Evolutionary conservation across 2,329 filamentous ascomycete species (phyloP), one percentile per base, ranked within the genome.

Genomic region (Fusarium sulawesiense): DNA sequence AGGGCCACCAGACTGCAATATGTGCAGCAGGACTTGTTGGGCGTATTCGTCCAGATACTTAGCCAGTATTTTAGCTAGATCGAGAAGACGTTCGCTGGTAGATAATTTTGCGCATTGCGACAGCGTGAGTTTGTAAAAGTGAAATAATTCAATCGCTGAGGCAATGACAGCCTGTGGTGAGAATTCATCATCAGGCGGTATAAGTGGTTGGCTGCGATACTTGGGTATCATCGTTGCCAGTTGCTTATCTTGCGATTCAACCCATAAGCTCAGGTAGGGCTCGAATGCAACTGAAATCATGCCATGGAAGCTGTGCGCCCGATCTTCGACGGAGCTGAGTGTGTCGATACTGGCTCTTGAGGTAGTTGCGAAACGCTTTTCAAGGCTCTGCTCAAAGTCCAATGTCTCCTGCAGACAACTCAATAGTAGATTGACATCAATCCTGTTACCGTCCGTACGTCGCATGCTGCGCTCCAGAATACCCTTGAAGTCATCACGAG

Each of bases 211-310:
- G 64, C 87, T 88, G 70, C 92, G 93, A 80, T 98, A 98, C 78
- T 90, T 93, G 1, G 94, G 94, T 69, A 99, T 93, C 81, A 98
- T 89, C 10, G 85, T 81, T 8, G 93, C 91, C 61, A 98, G 85
- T 75, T 97, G 91, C 79, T 90, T 95, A 80, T 98, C 95, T 80
- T 98, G 96, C 12, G 93, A 95, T 64, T 98, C 95, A 3, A 99
- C 94, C 96, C 96, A 99, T 6, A 99, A 83, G 77, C 93, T 97
- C 70, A 99, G 86, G 79, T 98, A 99, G 2, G 96, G 96, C 80
- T 98, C 96, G 76, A 99, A 99, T 1, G 96, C 96, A 67, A 97
- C 93, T 0, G 96, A 98, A 65, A 99, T 97, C 6, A 93, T 91
- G 59, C 97, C 93, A 58, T 93, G 92, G 78, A 98, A 98, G 58